Conservation (phyloP, 139 green algal genomes). For the Coelastrella sp. region DNA sequence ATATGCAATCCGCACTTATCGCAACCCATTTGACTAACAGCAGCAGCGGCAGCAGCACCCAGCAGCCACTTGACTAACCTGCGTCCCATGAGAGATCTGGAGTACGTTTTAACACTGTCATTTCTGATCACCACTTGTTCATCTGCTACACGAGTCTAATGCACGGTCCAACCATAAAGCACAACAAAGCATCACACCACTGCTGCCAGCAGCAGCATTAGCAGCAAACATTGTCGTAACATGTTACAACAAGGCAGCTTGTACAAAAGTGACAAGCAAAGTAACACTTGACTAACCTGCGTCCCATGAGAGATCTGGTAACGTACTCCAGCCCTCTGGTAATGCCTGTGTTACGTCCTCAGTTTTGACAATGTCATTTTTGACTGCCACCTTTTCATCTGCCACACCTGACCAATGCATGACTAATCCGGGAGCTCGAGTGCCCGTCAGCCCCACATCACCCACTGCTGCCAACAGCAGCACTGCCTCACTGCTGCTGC, state of each 20-base stretch:
- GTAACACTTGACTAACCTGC: neutral
- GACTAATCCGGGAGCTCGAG: neutral
- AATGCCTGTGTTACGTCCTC: neutral
- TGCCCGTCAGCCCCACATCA: slow-evolving; percentile 30
- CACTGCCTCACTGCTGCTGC: neutral
- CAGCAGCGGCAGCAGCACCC: too few relatives aligned
- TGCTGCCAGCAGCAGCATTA: neutral
- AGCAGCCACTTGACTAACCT: too few relatives aligned
- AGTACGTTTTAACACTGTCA: too few relatives aligned
- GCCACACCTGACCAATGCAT: slow-evolving; percentile 38
- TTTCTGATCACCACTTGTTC: too few relatives aligned
- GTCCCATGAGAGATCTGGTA: slow-evolving; percentile 37
- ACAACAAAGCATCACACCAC: too few relatives aligned
- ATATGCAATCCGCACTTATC: too few relatives aligned
- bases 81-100: too few relatives aligned
- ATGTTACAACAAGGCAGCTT: neutral
- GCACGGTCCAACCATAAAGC: too few relatives aligned
- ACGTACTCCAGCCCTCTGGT: slow-evolving; percentile 33
- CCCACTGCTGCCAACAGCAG: slow-evolving; percentile 41
- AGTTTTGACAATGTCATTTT: neutral
- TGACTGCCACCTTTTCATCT: neutral
- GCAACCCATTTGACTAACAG: too few relatives aligned
- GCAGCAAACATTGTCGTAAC: neutral
- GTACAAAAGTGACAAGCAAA: neutral
- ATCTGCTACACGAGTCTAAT: too few relatives aligned